Conservation (phyloP, 1,284 basidiomycete genomes). For the Microbotryum saponariae region DNA sequence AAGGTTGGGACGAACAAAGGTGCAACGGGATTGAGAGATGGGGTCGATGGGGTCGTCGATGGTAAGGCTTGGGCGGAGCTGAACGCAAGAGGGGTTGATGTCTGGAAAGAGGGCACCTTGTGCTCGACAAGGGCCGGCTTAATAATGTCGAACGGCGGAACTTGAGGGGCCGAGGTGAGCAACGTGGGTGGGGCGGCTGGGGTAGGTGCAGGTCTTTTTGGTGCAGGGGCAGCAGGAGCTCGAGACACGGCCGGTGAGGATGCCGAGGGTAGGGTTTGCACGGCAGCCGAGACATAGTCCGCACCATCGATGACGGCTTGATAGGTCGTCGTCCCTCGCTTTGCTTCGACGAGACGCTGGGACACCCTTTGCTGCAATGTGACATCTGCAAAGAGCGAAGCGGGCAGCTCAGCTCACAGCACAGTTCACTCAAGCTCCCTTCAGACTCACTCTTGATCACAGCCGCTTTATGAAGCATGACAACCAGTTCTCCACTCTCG, state of each 20-base stretch:
- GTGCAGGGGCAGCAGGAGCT: not conserved
- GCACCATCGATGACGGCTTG: conserved; percentile 72
- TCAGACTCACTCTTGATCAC: conserved; percentile 20
- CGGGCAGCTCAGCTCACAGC: conserved; percentile 51
- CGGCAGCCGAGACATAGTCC: conserved; percentile 33
- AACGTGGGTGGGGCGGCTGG: not conserved
- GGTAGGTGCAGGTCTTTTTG: not conserved
- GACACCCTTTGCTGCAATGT: conserved; percentile 34
- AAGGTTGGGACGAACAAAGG: not conserved
- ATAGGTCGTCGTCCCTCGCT: conserved; percentile 55
- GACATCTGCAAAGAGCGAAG: conserved; percentile 4
- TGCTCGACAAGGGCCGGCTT: not conserved
- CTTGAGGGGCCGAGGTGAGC: not conserved
- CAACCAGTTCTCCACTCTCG: conserved; percentile 13
- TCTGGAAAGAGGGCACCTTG: not conserved
- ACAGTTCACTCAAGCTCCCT: conserved; percentile 40
- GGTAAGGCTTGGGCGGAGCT: not conserved
- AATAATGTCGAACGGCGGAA: not conserved
- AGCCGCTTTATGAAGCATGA: conserved; percentile 28
- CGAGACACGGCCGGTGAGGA: not conserved
- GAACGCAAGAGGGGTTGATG: not conserved
- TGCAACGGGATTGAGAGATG: not conserved
- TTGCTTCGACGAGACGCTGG: conserved; percentile 64
- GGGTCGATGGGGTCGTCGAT: not conserved
- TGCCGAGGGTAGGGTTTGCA: conserved; percentile 1